Evolutionary conservation across 2,329 filamentous ascomycete species (phyloP).

Genomic region (Sporothrix protearum): DNA sequence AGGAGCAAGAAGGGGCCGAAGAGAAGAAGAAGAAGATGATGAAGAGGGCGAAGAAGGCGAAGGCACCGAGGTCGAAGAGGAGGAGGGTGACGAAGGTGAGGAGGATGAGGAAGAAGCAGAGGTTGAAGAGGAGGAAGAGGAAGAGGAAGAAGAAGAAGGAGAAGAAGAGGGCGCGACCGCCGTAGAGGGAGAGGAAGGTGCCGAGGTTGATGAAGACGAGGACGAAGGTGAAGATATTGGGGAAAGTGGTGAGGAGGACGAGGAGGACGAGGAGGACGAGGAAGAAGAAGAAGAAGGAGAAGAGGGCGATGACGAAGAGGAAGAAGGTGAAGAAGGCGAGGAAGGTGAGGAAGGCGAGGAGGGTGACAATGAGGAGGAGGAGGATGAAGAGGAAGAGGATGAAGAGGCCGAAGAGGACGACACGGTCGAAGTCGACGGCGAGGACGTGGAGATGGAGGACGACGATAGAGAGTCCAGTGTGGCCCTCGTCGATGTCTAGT

Average conservation of each 20-base stretch:
- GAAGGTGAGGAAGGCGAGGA: slow-evolving; percentile 23
- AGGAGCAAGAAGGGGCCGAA: slow-evolving; percentile 31
- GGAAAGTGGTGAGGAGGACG: background rate
- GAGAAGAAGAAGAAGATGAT: background rate
- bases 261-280: slow-evolving; percentile 16
- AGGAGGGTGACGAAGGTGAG: slow-evolving; percentile 4
- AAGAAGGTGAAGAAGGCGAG: background rate
- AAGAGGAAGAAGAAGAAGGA: background rate
- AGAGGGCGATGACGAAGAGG: slow-evolving; percentile 26
- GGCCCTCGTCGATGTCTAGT: slow-evolving; percentile 7
- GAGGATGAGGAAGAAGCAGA: background rate
- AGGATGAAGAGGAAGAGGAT: background rate
- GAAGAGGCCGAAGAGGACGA: background rate
- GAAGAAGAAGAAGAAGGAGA: slow-evolving; percentile 28
- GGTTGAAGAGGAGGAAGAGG: background rate
- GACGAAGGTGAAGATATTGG: background rate
- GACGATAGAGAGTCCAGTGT: background rate
- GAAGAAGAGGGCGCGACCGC: slow-evolving; percentile 22
- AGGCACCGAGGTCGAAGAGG: slow-evolving; percentile 17
- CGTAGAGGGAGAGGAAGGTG: slow-evolving; percentile 14
- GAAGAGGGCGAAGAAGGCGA: slow-evolving; percentile 20
- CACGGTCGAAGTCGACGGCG: background rate
- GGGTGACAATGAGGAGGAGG: slow-evolving; percentile 30
- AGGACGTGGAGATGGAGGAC: slow-evolving; percentile 22
- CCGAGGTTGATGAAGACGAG: background rate